These are phyloP conservation scores for Termitomyces heimii DNA, from an alignment of 768 basidiomycete genomes.

Conservation along the genomic window DNA sequence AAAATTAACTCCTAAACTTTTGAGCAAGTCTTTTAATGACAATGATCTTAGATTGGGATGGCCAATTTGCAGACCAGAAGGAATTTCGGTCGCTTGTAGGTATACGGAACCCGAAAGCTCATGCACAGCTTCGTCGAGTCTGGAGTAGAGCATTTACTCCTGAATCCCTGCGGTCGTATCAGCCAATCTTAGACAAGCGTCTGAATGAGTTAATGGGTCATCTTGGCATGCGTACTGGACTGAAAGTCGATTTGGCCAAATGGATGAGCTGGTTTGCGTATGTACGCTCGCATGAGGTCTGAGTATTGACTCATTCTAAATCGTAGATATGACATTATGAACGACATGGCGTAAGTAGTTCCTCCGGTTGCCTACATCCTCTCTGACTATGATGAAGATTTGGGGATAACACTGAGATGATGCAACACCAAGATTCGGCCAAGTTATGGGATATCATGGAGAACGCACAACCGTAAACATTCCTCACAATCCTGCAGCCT, in stretches of 20 bases:
- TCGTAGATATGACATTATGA: neutral
- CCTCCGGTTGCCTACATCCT: neutral
- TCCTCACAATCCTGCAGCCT: neutral
- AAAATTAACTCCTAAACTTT: neutral
- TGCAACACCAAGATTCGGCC: neutral
- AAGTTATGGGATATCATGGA: neutral
- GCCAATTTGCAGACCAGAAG: neutral
- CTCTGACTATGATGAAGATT: neutral
- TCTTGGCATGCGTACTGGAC: neutral
- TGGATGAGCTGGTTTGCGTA: neutral
- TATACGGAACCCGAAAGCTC: slow-evolving; percentile 14
- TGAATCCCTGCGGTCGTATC: slow-evolving; percentile 23
- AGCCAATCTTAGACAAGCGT: slow-evolving; percentile 8
- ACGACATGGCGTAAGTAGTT: neutral
- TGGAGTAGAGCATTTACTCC: slow-evolving; percentile 34
- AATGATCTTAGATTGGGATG: neutral
- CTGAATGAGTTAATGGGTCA: neutral
- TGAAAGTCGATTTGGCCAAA: neutral
- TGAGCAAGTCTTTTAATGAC: neutral
- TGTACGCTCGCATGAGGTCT: neutral
- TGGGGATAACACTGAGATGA: neutral
- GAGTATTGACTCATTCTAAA: neutral
- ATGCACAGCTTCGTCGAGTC: slow-evolving; percentile 29
- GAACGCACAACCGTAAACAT: neutral
- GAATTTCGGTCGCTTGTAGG: neutral